Evolutionary conservation across 2,329 filamentous ascomycete genomes (phyloP), one percentile per base, ranked within the genome.

Genomic region (Immersiporthe knoxdaviesiana): DNA sequence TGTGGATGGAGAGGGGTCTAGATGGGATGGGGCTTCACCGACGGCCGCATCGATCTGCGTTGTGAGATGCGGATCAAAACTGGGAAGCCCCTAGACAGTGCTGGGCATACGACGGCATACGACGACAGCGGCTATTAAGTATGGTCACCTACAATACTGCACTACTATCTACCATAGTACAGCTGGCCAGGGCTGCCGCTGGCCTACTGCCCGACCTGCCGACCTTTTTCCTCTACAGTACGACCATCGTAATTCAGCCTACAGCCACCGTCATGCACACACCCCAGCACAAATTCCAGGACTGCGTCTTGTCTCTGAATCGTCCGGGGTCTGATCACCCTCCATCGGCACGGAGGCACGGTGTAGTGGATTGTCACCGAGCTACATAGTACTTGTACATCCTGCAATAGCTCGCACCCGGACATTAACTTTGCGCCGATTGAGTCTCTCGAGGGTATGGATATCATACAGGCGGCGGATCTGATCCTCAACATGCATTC

Each of bases 11-110:
- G 27, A 30, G 44, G 27, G 52, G 52, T 56, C 52, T 30, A 18
- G 24, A 56, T 30, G 52, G 44, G 24, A 56, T 30, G 52, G 44
- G 52, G 24, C 52, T 30, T 30, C 27, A 30, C 52, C 52, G 52
- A 56, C 52, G 52, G 52, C 52, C 52, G 52, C 52, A 56, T 56
- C 52, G 52, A 56, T 32, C 52, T 56, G 52, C 52, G 27, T 32
- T 56, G 27, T 14, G 52, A 30, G 27, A 32, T 32, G 52, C 52
- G 24, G 12, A 18, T 18, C 52, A 56, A 8, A 14, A 30, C 52
- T 56, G 52, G 47, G n/a, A 30, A 30, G 52, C 12, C 52, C 52
- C 24, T 8, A 18, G 27, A 27, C 52, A 14, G 52, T 16, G 41
- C 41, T 44, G 41, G 16, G 41, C 41, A 24, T 10, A 39, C 37